Evolutionary conservation across 768 basidiomycete species (phyloP).

Genomic region (Phaeotremella fagi): DNA sequence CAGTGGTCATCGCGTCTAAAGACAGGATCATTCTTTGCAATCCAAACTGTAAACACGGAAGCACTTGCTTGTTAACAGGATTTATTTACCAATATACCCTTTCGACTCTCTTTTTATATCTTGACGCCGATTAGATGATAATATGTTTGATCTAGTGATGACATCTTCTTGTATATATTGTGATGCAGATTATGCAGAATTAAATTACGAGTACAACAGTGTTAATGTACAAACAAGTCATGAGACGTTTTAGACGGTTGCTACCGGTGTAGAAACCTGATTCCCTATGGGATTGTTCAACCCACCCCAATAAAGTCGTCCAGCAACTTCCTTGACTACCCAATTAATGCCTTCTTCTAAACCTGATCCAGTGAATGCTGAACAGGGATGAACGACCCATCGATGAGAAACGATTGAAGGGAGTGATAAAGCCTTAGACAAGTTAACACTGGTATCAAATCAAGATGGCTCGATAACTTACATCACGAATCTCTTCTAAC

Average conservation of each 20-base stretch:
- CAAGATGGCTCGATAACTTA: constrained; percentile 53
- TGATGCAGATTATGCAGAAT: constrained; percentile 1
- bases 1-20: background rate
- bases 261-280: no score
- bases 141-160: background rate
- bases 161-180: background rate
- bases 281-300: no score
- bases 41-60: no score
- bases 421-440: constrained; percentile 68
- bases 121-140: background rate
- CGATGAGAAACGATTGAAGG: constrained; percentile 76
- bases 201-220: no score
- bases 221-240: no score
- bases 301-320: constrained; percentile 65
- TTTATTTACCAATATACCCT: no score
- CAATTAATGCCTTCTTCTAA: constrained; percentile 81
- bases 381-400: constrained; percentile 87
- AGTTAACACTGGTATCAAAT: no score
- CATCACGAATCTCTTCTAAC: constrained; percentile 73
- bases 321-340: constrained; percentile 83
- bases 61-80: no score
- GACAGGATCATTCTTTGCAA: no score
- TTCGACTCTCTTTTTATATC: background rate
- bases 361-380: constrained; percentile 83
- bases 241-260: no score